A percentile compares a stretch with the other conserved stretches of the same genome.
Conservation (phyloP, 371 early-diverging fungal species). For the Mucor sp. region DNA sequence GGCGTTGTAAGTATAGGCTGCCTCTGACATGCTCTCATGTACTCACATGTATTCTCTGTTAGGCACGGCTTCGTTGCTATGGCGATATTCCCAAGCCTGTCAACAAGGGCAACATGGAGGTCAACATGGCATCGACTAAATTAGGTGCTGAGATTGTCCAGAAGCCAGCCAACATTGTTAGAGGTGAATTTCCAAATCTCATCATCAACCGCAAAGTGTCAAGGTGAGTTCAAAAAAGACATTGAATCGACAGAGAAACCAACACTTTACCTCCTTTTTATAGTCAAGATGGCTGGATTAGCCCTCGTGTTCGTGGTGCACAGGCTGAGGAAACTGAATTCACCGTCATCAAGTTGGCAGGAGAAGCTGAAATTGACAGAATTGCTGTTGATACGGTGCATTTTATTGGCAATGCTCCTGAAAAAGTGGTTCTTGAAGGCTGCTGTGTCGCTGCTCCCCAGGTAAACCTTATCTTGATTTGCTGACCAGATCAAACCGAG, state of each 20-base stretch:
- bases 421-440: background rate
- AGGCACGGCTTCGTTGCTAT: background rate
- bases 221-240: background rate
- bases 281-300: slow-evolving; percentile 10
- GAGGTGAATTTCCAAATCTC: slow-evolving; percentile 1
- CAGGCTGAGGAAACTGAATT: background rate
- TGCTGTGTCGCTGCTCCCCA: background rate
- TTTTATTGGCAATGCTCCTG: slow-evolving; percentile 6
- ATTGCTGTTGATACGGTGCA: slow-evolving; percentile 4
- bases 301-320: background rate
- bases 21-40: background rate
- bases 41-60: background rate
- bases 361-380: background rate
- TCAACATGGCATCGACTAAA: background rate
- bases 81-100: background rate
- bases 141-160: background rate
- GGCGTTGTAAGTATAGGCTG: slow-evolving; percentile 1
- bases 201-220: background rate
- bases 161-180: background rate
- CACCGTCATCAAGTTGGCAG: background rate
- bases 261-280: background rate
- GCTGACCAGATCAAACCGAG: background rate
- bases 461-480: background rate
- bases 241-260: background rate
- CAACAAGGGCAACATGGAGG: background rate